Percentiles rank a stretch among this genome's conserved stretches.
Conservation (phyloP, 257 asterid species). For the Solanum tacnaense region DNA sequence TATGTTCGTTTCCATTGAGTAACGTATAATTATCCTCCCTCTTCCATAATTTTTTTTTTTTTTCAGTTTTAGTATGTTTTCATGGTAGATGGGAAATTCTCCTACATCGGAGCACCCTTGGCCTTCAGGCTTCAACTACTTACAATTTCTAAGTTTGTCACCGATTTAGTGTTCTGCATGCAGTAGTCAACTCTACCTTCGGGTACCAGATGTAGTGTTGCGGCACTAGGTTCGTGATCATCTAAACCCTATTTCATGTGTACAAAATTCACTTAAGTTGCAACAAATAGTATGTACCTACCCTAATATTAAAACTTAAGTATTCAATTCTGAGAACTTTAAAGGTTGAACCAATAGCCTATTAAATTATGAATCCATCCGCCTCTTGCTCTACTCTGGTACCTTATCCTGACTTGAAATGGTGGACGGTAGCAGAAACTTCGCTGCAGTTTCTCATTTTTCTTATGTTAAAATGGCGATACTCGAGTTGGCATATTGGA, state of each 20-base stretch:
- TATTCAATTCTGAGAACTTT: no score
- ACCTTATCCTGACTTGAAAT: neutral
- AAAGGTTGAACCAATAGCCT: neutral
- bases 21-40: neutral
- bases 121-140: neutral
- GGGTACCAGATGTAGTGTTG: neutral
- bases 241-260: neutral
- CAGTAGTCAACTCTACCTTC: neutral
- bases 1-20: constrained; percentile 10
- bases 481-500: neutral
- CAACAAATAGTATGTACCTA: neutral
- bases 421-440: neutral
- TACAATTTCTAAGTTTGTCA: neutral
- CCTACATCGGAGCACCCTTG: neutral
- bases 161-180: neutral
- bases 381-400: neutral
- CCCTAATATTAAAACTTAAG: no score
- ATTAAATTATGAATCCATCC: neutral
- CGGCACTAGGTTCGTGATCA: neutral
- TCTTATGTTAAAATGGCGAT: neutral
- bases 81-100: neutral
- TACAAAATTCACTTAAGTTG: neutral
- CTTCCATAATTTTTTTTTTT: neutral
- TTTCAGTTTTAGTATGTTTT: neutral
- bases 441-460: neutral